phyloP scores from a whole-genome alignment of 805 yeast species.

The Cyberlindnera saturnus region DNA sequence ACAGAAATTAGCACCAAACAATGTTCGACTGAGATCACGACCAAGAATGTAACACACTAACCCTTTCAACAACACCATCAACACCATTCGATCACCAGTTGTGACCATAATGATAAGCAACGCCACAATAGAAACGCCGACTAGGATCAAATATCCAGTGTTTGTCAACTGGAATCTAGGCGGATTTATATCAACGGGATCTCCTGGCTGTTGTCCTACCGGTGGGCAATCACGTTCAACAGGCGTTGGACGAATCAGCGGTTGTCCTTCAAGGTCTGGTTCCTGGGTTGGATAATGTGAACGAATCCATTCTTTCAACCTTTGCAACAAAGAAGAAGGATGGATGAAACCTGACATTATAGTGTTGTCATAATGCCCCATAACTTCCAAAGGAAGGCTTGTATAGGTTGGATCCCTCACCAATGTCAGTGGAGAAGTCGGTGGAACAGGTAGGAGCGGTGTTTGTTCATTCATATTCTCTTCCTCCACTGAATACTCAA shows the following conservation, averaged over 20 bases:
- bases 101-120: conserved; percentile 6
- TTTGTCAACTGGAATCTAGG: too few relatives aligned
- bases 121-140: neutral
- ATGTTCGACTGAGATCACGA: neutral
- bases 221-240: too few relatives aligned
- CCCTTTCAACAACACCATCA: conserved; percentile 13
- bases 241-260: neutral
- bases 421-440: neutral
- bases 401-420: neutral
- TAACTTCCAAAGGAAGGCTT: neutral
- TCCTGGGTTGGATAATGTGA: neutral
- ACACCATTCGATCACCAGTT: conserved; percentile 16
- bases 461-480: neutral
- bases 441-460: neutral
- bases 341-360: neutral
- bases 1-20: conserved; percentile 19
- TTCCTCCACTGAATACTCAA: too few relatives aligned
- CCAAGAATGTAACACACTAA: conserved; percentile 19
- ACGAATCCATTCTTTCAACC: neutral
- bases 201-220: too few relatives aligned
- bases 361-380: neutral
- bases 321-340: neutral
- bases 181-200: too few relatives aligned
- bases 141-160: conserved; percentile 2
- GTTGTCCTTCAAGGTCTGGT: conserved; percentile 9